These are phyloP conservation scores for Paracorniculantispora psalliotae DNA, from an alignment of 2,329 filamentous ascomycete genomes.

Conservation along the genomic window DNA sequence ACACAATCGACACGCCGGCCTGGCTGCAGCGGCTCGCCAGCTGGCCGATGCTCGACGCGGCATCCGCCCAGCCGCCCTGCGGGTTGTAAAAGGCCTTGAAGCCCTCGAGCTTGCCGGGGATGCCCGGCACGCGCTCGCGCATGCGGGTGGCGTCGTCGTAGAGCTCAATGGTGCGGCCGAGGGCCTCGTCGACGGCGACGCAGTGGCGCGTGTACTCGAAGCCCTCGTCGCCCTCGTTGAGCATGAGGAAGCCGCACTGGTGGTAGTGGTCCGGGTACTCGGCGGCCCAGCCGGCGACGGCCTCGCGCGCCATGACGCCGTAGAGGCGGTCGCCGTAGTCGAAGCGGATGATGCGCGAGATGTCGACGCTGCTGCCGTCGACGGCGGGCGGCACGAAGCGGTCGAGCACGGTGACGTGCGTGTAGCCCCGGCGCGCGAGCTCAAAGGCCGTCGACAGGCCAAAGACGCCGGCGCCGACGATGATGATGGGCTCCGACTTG, in stretches of 20 bases:
- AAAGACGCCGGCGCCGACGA: slow-evolving; percentile 28
- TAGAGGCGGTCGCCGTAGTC: slow-evolving; percentile 65
- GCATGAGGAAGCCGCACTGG: slow-evolving; percentile 29
- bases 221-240: slow-evolving; percentile 16
- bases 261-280: slow-evolving; percentile 27
- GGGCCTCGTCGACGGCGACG: slow-evolving; percentile 12
- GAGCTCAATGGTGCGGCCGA: slow-evolving; percentile 20
- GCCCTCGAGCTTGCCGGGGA: slow-evolving; percentile 21
- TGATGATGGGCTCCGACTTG: slow-evolving; percentile 21
- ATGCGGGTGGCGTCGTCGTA: slow-evolving; percentile 23
- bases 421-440: slow-evolving; percentile 23
- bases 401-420: slow-evolving; percentile 33
- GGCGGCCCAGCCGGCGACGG: slow-evolving; percentile 22
- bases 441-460: slow-evolving; percentile 26
- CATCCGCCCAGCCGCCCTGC: slow-evolving; percentile 30
- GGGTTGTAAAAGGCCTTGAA: slow-evolving; percentile 24
- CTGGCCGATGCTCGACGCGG: slow-evolving; percentile 23
- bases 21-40: slow-evolving; percentile 23
- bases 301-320: slow-evolving; percentile 46
- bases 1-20: slow-evolving; percentile 27
- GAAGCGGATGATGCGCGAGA: slow-evolving; percentile 35
- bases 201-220: slow-evolving; percentile 21
- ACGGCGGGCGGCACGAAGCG: slow-evolving; percentile 30
- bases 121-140: slow-evolving; percentile 15
- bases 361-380: slow-evolving; percentile 37